phyloP scores from a whole-genome alignment of 129 eudicot species.

The Tanacetum coccineum region DNA sequence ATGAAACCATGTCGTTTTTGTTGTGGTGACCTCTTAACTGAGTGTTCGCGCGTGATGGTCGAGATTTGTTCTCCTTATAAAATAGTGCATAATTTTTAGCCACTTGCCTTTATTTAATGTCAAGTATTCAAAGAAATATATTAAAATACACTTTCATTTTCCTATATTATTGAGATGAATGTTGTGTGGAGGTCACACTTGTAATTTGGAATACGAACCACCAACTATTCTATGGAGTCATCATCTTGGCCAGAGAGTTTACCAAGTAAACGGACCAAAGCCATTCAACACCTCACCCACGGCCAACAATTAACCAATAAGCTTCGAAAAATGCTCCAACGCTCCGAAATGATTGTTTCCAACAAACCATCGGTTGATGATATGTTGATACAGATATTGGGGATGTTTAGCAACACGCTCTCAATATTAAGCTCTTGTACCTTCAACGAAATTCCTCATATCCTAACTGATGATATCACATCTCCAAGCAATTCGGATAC shows the following conservation, averaged over 20 bases:
- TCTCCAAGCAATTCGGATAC: not conserved
- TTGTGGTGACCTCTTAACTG: no score
- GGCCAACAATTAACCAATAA: slow-evolving; percentile 34
- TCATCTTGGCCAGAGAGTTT: slow-evolving; percentile 18
- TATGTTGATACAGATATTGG: slow-evolving; percentile 23
- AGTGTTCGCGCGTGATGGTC: no score
- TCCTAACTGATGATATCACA: not conserved
- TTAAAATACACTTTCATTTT: not conserved
- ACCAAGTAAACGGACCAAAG: slow-evolving; percentile 18
- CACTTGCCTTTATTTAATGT: no score
- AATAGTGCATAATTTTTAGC: no score
- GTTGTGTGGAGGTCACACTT: not conserved
- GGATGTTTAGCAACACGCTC: slow-evolving; percentile 23
- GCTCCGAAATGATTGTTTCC: not conserved
- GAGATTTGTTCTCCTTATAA: no score
- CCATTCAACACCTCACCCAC: slow-evolving; percentile 23
- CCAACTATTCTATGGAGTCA: slow-evolving; percentile 19
- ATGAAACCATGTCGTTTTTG: no score
- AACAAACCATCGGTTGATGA: slow-evolving; percentile 14
- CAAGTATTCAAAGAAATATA: not conserved
- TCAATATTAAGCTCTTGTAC: slow-evolving; percentile 18
- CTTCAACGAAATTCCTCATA: no score
- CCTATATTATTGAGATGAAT: not conserved
- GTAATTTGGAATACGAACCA: not conserved
- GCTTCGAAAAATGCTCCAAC: slow-evolving; percentile 25